phyloP scores from a whole-genome alignment of 352 stramenopile species.

The Halophytophthora batemanensis region DNA sequence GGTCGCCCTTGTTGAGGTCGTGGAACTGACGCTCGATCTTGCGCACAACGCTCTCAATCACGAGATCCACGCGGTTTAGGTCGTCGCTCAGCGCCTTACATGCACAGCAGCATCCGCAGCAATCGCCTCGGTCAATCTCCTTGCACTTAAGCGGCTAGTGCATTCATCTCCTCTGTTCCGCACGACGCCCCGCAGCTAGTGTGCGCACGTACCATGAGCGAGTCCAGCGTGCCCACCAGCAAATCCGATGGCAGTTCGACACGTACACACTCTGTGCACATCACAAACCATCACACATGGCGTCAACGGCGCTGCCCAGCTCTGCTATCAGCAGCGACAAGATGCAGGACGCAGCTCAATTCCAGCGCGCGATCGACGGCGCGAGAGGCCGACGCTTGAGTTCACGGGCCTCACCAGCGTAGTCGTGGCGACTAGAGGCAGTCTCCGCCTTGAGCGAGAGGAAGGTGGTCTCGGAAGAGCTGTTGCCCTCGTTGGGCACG shows the following conservation, averaged over 20 bases:
- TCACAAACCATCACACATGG: not conserved
- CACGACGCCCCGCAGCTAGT: too few species aligned
- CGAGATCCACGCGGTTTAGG: constrained; percentile 93
- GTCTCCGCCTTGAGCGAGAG: constrained; percentile 84
- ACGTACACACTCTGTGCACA: constrained; percentile 58
- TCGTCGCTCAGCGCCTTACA: constrained; percentile 88
- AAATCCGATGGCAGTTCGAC: constrained; percentile 93
- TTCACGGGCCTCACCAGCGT: constrained; percentile 40
- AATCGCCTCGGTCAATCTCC: not conserved
- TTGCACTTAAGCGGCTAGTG: too few species aligned
- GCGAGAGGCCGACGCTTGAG: not conserved
- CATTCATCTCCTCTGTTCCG: too few species aligned
- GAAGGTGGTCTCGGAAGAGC: constrained; percentile 81
- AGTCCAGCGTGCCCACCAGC: constrained; percentile 96
- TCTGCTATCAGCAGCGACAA: not conserved
- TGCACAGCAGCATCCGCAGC: not conserved
- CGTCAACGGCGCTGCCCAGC: not conserved
- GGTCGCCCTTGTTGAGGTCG: constrained; percentile 90
- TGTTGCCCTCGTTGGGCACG: constrained; percentile 81
- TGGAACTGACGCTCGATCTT: constrained; percentile 97
- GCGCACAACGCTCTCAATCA: constrained; percentile 93
- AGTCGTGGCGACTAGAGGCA: constrained; percentile 77
- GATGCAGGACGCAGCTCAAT: not conserved
- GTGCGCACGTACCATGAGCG: constrained; percentile 87
- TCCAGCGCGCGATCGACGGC: not conserved